Evolutionary conservation across 805 yeast genomes (phyloP), one percentile per base, ranked within the genome.

Genomic region (Ogataea thermomethanolica): DNA sequence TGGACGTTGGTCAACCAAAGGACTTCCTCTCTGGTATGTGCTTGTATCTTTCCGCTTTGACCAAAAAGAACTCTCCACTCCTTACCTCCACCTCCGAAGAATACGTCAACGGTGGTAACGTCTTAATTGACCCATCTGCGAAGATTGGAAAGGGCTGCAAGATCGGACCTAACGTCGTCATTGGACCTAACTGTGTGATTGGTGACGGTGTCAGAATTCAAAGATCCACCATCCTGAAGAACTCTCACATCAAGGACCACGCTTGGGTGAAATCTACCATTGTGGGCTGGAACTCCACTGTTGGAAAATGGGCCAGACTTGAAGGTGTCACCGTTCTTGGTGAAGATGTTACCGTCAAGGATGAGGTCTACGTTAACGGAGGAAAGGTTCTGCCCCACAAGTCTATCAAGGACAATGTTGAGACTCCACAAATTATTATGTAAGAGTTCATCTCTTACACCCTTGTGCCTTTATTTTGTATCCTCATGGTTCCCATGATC

Each of bases 1-100:
- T 93, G 99, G 99, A 93, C 70, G 97, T 93, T 56, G 99, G 99
- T 70, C 99, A 93, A 77, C 99, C 99, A 78, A 93, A 91, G 80
- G 99, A 93, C 72, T 93, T 89, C 82, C 72, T 93, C 53, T 81
- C 96, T 45, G 99, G 99, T 69, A 87, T 97, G 59, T 81, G 89
- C 56, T 74, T 91, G 51, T 93, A 90, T 78, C 77, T 93, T 67
- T 76, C 84, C 65, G 83, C 98, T 41, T 72, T 89, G 62, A 68
- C 91, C 58, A 84, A 84, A 79, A 87, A 82, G 71, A 64, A 71
- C 55, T 85, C 96, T 50, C 76, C 76, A 56, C 64, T 71, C 54
- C 79, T 90, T 64, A 77, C 81, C 46, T 61, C 77, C 35, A 61
- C 72, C 49, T 61, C 67, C 43, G 91, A 79, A 65, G 77, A 75